Conservation (phyloP, 495 filamentous ascomycete genomes). For the Pseudevernia furfuracea region DNA sequence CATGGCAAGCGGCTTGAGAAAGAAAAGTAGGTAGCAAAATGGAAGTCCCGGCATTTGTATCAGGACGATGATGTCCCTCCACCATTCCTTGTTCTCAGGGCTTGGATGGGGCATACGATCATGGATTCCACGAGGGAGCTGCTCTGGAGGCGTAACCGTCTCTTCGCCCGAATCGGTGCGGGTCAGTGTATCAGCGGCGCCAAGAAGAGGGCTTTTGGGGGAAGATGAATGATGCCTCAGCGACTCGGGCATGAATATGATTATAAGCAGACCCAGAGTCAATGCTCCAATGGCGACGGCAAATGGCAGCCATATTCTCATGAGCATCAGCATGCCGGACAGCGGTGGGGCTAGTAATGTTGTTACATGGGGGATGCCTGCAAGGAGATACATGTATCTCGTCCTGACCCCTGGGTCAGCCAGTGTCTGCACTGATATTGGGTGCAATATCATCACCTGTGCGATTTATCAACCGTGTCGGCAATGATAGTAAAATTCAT, state of each 20-base stretch:
- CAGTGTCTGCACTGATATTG: not conserved
- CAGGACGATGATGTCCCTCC: slow-evolving; percentile 19
- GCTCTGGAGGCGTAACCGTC: slow-evolving; percentile 1
- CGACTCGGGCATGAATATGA: slow-evolving; percentile 22
- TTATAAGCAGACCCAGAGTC: slow-evolving; percentile 11
- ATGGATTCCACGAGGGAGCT: slow-evolving; percentile 9
- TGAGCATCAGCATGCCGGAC: slow-evolving; percentile 17
- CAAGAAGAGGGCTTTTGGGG: slow-evolving; percentile 17
- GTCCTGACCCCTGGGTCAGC: slow-evolving; percentile 15
- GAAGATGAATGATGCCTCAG: slow-evolving; percentile 11
- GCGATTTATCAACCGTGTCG: slow-evolving; percentile 21
- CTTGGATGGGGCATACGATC: slow-evolving; percentile 2
- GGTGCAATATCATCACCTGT: slow-evolving; percentile 14
- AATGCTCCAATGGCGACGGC: slow-evolving; percentile 19
- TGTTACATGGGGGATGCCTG: slow-evolving; percentile 21
- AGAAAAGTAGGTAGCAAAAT: slow-evolving; percentile 19
- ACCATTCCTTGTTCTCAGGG: slow-evolving; percentile 16
- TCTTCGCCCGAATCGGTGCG: slow-evolving; percentile 2
- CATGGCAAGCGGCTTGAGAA: slow-evolving; percentile 20
- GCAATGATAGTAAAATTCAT: slow-evolving; percentile 26
- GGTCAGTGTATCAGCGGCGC: slow-evolving; percentile 7
- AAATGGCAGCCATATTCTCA: slow-evolving; percentile 22
- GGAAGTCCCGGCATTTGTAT: slow-evolving; percentile 15
- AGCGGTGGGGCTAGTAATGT: slow-evolving; percentile 22
- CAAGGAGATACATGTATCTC: slow-evolving; percentile 23